Evolutionary conservation across 73 alveolate species (phyloP), one percentile per base, ranked within the genome.

Genomic region (Tetrahymena elliotti): DNA sequence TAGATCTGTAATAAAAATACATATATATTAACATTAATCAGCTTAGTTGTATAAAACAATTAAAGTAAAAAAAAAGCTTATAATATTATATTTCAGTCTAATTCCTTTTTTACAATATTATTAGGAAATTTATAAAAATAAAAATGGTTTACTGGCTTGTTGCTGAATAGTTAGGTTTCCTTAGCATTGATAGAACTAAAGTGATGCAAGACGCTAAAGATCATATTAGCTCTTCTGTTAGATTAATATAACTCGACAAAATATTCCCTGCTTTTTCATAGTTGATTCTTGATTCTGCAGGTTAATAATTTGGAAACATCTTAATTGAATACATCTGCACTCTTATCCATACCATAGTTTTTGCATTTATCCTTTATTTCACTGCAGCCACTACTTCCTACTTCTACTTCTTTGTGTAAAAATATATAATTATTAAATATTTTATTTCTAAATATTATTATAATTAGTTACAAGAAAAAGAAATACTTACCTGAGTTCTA

Each of bases 401-500:
- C 93, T 94, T 31, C 68, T 94, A 41, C 93, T 94, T 94, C 53
- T 94, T 94, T 68, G 88, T 68, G 88, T 68, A 68, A 68, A 27
- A 1, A 53, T 8, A 18, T 7, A 27, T 22, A 24, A 16, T 68
- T 3, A 27, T 68, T 31, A 68, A 68, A 1, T 4, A 68, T 22
- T 6, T n/a, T 18, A 31, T 1, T 1, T 20, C n/a, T 7, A 68
- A 68, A 68, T 22, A 68, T 1, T 1, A 40, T 18, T 5, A 10
- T 68, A 68, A 24, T 18, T 54, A 94, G 83, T 16, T 68, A 84
- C 52, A 94, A 94, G 40, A 94, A 94, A 24, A 38, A 84, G 82
- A 35, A 54, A 2, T 96, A 53, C 38, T 93, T 96, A 34, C 98
- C 98, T 38, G 92, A 84, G 24, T 95, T 96, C 68, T 40, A 94